phyloP scores from a whole-genome alignment of 192 early-diverging fungal species.

The Chytriomyces sp. region DNA sequence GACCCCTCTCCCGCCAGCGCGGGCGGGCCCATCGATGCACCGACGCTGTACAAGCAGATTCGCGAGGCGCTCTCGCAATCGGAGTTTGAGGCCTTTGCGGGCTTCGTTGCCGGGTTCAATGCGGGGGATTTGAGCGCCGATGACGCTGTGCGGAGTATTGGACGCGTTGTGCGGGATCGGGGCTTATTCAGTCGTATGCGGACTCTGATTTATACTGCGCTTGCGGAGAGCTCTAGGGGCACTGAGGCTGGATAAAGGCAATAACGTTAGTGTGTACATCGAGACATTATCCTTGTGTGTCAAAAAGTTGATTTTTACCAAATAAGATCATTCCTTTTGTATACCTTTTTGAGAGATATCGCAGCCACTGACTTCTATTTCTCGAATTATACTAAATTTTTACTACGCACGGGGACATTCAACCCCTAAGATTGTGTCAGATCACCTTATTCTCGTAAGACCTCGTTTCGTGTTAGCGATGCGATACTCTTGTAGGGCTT shows the following conservation, averaged over 20 bases:
- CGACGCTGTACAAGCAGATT: constrained; percentile 50
- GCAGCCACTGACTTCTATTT: too few species aligned
- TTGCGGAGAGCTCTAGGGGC: constrained; percentile 36
- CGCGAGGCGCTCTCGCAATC: constrained; percentile 34
- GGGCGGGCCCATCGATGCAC: constrained; percentile 40
- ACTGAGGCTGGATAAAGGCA: neutral
- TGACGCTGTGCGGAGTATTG: constrained; percentile 41
- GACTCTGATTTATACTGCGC: constrained; percentile 44
- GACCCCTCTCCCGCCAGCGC: neutral
- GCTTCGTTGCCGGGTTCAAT: constrained; percentile 51
- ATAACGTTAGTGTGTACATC: too few species aligned
- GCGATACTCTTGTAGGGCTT: too few species aligned
- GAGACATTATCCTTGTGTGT: too few species aligned
- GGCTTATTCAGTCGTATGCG: constrained; percentile 40
- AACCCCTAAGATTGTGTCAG: too few species aligned
- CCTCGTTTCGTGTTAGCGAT: too few species aligned
- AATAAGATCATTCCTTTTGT: too few species aligned
- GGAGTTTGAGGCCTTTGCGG: constrained; percentile 53
- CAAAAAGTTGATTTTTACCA: too few species aligned
- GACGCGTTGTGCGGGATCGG: constrained; percentile 40
- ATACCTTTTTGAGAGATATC: too few species aligned
- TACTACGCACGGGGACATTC: too few species aligned
- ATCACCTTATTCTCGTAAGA: too few species aligned
- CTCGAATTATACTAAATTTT: too few species aligned
- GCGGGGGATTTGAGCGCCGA: constrained; percentile 40